Conservation (phyloP, 2,329 filamentous ascomycete species). For the Trichoderma harzianum region DNA sequence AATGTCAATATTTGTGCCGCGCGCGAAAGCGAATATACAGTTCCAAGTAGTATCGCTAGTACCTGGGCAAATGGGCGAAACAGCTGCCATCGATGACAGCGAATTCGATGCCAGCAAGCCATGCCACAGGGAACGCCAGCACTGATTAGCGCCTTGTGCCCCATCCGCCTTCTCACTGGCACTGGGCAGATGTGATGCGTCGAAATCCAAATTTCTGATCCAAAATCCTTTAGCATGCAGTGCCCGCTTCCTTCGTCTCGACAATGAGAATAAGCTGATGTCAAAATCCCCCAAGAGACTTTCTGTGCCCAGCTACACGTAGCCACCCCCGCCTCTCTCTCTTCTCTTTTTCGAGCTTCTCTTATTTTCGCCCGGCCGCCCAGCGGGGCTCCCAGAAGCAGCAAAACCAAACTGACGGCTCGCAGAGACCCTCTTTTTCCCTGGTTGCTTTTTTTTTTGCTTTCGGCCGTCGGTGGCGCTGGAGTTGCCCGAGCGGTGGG, state of each 20-base stretch:
- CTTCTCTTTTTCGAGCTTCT: neutral
- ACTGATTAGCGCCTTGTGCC: neutral
- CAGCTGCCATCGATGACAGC: neutral
- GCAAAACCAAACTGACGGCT: neutral
- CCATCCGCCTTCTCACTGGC: neutral
- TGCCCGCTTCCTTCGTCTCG: neutral
- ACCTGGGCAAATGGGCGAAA: neutral
- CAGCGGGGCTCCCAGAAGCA: neutral
- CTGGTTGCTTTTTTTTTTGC: neutral
- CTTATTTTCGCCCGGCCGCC: neutral
- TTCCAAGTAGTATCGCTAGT: neutral
- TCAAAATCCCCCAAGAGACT: neutral
- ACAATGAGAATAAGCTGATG: neutral
- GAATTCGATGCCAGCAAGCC: neutral
- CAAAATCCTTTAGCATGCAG: neutral
- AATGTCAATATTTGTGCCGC: neutral
- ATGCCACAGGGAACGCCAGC: neutral
- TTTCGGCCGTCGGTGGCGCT: conserved; percentile 2
- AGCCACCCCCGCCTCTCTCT: neutral
- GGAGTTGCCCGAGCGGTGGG: neutral
- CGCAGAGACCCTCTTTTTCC: neutral
- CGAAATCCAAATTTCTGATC: neutral
- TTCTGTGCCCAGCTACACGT: neutral
- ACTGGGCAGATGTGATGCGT: neutral
- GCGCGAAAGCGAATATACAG: neutral